Base-by-base conservation (phyloP, 495 filamentous ascomycete species). In the Penicillium alfredii region DNA sequence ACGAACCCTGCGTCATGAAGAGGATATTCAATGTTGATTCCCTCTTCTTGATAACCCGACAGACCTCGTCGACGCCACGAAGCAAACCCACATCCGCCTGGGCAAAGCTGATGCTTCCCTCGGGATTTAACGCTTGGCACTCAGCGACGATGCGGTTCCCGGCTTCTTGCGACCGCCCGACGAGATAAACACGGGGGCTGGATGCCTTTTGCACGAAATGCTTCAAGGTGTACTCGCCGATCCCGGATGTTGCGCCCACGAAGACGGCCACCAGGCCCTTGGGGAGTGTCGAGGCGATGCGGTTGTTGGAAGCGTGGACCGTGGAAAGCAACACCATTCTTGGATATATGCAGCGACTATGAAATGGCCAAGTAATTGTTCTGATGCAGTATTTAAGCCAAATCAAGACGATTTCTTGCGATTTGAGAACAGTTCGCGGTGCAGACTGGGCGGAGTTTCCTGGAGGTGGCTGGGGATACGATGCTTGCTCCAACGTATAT, bases 21-120 rank as follows among this genome's bases (percentile, higher is more conserved):
- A 87, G 65, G 1, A 86, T 45, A 45, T 87, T 79, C 43, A 87
- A 58, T 11, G 47, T 51, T n/a, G 49, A 47, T 41, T 85, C 80
- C 25, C 69, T 68, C 0, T 38, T 37, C 42, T 64, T 62, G 32
- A 86, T 79, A 26, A 76, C 64, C 1, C 55, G 42, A 40, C 77
- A 85, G 3, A 74, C 60, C 3, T 68, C 53, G 53, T 86, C 82
- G n/a, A 83, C 80, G 15, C 61, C 67, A 1, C 50, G 51, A 0
- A 87, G 60, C 3, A 82, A 55, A 8, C 71, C 73, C 4, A 80
- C 49, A 40, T 87, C 81, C 4, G 64, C 61, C 32, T 69, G 56
- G 35, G 82, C 53, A 52, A 82, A 87, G 34, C 40, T 49, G 45
- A 75, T 80, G 19, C 42, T 22, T 7, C 54, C 59, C 2, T 54